These are phyloP conservation scores for Spencermartinsiella europaea DNA, from an alignment of 805 yeast species.

Conservation along the genomic window DNA sequence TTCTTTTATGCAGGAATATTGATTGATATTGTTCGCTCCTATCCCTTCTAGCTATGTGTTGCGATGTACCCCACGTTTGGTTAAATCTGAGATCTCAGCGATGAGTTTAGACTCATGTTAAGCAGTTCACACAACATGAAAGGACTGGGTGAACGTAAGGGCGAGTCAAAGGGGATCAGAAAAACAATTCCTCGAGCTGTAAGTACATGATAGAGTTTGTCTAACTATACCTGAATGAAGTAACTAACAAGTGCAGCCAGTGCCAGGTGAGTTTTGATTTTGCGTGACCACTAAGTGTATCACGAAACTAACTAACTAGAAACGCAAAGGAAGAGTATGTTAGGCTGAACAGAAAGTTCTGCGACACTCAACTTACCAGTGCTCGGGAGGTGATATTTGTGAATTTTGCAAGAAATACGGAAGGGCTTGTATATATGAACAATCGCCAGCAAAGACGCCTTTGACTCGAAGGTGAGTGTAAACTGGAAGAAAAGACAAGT, in stretches of 20 bases:
- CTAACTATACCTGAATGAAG: neutral
- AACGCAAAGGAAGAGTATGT: neutral
- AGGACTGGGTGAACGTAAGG: too few relatives aligned
- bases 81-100: too few relatives aligned
- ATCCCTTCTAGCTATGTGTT: too few relatives aligned
- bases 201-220: too few relatives aligned
- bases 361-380: neutral
- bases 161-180: too few relatives aligned
- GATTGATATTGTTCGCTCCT: too few relatives aligned
- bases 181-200: too few relatives aligned
- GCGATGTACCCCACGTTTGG: too few relatives aligned
- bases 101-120: too few relatives aligned
- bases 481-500: neutral
- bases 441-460: neutral
- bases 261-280: neutral
- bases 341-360: neutral
- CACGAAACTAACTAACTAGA: neutral
- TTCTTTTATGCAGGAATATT: too few relatives aligned
- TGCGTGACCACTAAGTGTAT: too few relatives aligned
- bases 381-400: neutral
- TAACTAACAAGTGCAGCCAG: neutral
- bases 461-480: conserved; percentile 5
- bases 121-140: too few relatives aligned
- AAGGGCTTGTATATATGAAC: neutral
- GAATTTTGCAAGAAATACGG: neutral